Conservation (phyloP, 2,329 filamentous ascomycete genomes). For the Bipolaris zeicola region DNA sequence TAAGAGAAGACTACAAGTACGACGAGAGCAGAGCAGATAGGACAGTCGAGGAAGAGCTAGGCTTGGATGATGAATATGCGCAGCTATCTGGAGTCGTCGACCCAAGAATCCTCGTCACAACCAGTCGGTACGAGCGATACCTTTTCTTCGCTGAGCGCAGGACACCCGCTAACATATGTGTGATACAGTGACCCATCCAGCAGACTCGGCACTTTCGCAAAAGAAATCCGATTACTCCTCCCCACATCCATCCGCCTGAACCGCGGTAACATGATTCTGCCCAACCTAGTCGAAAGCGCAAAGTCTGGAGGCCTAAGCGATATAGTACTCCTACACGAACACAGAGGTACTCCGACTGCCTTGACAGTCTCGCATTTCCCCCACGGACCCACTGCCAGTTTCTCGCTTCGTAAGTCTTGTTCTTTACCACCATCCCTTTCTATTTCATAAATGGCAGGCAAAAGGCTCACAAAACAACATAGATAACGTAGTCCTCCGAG, state of each 20-base stretch:
- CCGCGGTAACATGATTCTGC: conserved; percentile 85
- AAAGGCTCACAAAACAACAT: neutral
- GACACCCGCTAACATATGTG: neutral
- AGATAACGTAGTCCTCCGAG: conserved; percentile 86
- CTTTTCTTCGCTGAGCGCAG: too few relatives aligned
- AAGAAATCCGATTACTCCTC: conserved; percentile 83
- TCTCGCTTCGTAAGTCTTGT: conserved; percentile 65
- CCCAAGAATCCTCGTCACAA: conserved; percentile 86
- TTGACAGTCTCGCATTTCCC: conserved; percentile 86
- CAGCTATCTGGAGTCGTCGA: conserved; percentile 91
- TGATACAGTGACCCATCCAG: conserved; percentile 14
- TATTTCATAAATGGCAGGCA: neutral
- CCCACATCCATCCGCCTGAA: conserved; percentile 89
- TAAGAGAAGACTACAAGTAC: conserved; percentile 90
- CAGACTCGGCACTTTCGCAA: conserved; percentile 85
- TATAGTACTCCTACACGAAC: conserved; percentile 77
- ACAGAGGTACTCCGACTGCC: conserved; percentile 85
- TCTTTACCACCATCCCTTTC: neutral
- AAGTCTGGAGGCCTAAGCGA: conserved; percentile 82
- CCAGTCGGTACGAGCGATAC: conserved; percentile 56
- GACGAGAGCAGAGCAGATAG: conserved; percentile 80
- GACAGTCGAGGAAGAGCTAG: conserved; percentile 69
- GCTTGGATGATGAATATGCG: conserved; percentile 87
- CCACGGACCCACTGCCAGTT: conserved; percentile 85
- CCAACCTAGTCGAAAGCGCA: conserved; percentile 82